Conservation (phyloP, 2,329 filamentous ascomycete species). For the Fusarium subglutinans region DNA sequence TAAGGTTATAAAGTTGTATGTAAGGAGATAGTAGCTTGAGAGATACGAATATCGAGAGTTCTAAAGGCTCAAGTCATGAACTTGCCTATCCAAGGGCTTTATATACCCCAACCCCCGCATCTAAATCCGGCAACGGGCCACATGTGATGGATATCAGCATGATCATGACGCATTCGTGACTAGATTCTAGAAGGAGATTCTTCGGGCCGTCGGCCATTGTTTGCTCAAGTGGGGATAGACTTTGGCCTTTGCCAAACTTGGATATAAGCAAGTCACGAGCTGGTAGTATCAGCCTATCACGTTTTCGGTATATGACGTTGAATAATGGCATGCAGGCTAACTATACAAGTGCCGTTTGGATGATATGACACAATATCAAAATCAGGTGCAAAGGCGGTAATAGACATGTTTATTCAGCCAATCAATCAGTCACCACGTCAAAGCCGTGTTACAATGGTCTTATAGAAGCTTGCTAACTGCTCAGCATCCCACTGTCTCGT, state of each 20-base stretch:
- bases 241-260: not conserved
- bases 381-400: too few relatives aligned
- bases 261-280: not conserved
- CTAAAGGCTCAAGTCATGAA: not conserved
- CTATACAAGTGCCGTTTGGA: not conserved
- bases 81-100: not conserved
- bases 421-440: not conserved
- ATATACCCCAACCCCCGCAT: slow-evolving; percentile 17
- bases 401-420: not conserved
- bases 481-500: not conserved
- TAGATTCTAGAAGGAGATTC: not conserved
- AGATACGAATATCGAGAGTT: too few relatives aligned
- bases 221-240: not conserved
- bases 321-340: not conserved
- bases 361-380: not conserved
- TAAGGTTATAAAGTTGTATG: not conserved
- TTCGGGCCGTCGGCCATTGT: not conserved
- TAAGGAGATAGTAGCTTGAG: fast-evolving
- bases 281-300: not conserved
- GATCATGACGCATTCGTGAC: slow-evolving; percentile 13
- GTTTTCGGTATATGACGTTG: not conserved
- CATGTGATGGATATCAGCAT: not conserved
- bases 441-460: not conserved
- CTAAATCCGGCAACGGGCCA: not conserved
- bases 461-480: not conserved